These are phyloP conservation scores for Eutypella sp. DNA, from an alignment of 2,329 filamentous ascomycete genomes.

Conservation along the genomic window DNA sequence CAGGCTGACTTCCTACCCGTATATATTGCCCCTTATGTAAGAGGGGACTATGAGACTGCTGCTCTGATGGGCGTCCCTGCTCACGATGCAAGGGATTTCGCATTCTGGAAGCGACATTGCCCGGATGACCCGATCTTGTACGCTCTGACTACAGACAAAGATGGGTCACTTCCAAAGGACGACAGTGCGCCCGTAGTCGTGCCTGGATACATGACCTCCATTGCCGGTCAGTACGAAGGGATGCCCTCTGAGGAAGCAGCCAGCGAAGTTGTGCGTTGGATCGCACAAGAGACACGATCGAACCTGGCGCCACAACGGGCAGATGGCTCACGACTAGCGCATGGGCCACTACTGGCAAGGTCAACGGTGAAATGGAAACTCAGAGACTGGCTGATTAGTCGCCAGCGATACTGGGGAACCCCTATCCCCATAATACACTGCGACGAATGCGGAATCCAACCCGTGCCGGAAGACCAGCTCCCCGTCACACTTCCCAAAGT, in stretches of 20 bases:
- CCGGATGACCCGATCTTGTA: slow-evolving; percentile 54
- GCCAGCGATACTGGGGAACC: slow-evolving; percentile 89
- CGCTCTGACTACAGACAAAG: slow-evolving; percentile 53
- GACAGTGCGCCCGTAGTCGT: slow-evolving; percentile 54
- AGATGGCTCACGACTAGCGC: too few relatives aligned
- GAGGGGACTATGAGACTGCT: slow-evolving; percentile 80
- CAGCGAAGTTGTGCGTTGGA: slow-evolving; percentile 52
- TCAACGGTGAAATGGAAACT: slow-evolving; percentile 72
- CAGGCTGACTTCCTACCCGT: slow-evolving; percentile 61
- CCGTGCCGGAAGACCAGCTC: slow-evolving; percentile 70
- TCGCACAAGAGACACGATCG: too few relatives aligned
- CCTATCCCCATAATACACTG: slow-evolving; percentile 90
- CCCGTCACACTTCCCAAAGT: slow-evolving; percentile 72
- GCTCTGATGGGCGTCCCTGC: slow-evolving; percentile 90
- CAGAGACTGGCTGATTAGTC: slow-evolving; percentile 84
- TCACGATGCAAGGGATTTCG: slow-evolving; percentile 72
- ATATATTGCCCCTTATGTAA: slow-evolving; percentile 78
- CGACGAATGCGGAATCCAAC: slow-evolving; percentile 67
- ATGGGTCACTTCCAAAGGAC: slow-evolving; percentile 40
- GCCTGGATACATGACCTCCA: slow-evolving; percentile 62
- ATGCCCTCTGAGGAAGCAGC: slow-evolving; percentile 59
- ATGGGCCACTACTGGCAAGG: too few relatives aligned
- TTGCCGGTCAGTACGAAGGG: slow-evolving; percentile 61
- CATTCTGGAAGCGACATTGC: slow-evolving; percentile 73
- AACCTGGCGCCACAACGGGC: too few relatives aligned